phyloP scores from a whole-genome alignment of 106 monocot species.

The Acanthochlamys bracteata region DNA sequence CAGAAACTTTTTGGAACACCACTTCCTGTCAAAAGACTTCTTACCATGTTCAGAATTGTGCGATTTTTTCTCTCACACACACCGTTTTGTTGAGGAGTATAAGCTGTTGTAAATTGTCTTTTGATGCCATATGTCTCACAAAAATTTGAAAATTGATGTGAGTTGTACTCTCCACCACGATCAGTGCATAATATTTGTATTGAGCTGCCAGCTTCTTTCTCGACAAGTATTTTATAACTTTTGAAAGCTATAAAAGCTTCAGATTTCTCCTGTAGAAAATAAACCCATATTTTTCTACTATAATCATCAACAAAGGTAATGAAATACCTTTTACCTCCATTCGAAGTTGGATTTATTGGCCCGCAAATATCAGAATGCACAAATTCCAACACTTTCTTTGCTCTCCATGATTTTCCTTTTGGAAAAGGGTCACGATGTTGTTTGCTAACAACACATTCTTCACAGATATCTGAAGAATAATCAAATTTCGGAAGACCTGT shows the following conservation, averaged over 20 bases:
- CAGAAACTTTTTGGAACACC: conserved; percentile 6
- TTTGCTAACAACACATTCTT: conserved; percentile 17
- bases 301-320: conserved; percentile 19
- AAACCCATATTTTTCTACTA: conserved; percentile 13
- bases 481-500: conserved; percentile 16
- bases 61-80: neutral
- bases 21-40: neutral
- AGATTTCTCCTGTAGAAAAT: neutral
- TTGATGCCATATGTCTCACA: conserved; percentile 9
- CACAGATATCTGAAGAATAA: conserved; percentile 12
- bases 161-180: conserved; percentile 9
- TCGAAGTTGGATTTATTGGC: conserved; percentile 11
- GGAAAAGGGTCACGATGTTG: conserved; percentile 16
- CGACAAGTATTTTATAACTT: neutral
- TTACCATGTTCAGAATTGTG: conserved; percentile 5
- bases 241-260: conserved; percentile 9
- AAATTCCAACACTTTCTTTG: conserved; percentile 5
- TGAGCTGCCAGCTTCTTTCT: neutral
- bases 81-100: conserved; percentile 7
- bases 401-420: conserved; percentile 20
- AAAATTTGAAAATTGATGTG: conserved; percentile 4
- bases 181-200: neutral
- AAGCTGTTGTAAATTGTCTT: conserved; percentile 4
- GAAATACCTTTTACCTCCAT: conserved; percentile 20
- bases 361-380: conserved; percentile 18